Evolutionary conservation across 2,329 filamentous ascomycete species (phyloP), one percentile per base, ranked within the genome.

Genomic region (Xylaria sp.): DNA sequence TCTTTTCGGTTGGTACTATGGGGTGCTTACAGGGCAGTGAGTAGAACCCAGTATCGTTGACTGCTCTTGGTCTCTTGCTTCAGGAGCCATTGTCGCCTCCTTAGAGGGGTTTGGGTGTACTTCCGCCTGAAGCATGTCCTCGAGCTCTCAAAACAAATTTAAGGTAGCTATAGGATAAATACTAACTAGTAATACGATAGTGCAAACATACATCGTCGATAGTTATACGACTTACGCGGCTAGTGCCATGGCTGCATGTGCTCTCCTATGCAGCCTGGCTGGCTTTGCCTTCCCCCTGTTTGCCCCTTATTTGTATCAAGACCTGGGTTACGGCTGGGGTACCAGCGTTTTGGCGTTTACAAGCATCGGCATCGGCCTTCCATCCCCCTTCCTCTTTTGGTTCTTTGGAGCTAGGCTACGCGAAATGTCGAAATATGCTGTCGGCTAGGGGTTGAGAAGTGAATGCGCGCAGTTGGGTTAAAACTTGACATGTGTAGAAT

Each of bases 201-300:
- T 61, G 19, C 63, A 66, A 45, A 63, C 63, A n/a, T 66, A 53
- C n/a, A 58, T 76, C 1, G 71, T 78, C 17, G 76, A 78, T 59
- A 66, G 69, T 2, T 78, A 76, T 58, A 62, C 69, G 17, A 68
- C 34, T 71, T 59, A 65, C 37, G 63, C 64, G 1, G 64, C 63
- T 1, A 61, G 56, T 18, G 63, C 56, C 0, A 57, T 57, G 4
- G 64, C 60, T 2, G 64, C 63, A 7, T 63, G 60, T 39, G 52
- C 62, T 0, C 60, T 66, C 13, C 42, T 76, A 38, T 66, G 75
- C 3, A 75, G 69, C 37, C 57, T 80, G n/a, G 75, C 75, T 2
- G 76, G 75, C 1, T 77, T 79, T 9, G 74, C 73, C 13, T 71
- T 81, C 43, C 78, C 78, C 3, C 67, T 81, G 2, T 78, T 78